Conservation (phyloP, 768 basidiomycete genomes). For the Hericium erinaceus region DNA sequence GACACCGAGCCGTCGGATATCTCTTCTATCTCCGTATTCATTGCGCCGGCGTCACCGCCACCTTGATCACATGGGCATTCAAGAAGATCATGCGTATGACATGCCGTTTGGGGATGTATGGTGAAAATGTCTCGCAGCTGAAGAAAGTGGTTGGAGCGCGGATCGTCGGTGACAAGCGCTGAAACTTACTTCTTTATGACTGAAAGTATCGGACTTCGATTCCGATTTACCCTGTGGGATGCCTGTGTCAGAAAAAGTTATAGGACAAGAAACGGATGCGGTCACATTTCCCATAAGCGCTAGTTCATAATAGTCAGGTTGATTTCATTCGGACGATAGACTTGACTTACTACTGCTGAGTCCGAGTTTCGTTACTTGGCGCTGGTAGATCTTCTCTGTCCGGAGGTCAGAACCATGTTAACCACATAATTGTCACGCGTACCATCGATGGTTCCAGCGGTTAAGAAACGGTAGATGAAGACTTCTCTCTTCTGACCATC, state of each 20-base stretch:
- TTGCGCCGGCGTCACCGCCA: background rate
- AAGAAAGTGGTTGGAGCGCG: constrained; percentile 3
- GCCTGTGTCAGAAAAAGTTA: background rate
- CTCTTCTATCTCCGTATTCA: background rate
- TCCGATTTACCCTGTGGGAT: constrained; percentile 29
- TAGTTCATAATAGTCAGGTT: constrained; percentile 19
- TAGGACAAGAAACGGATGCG: constrained; percentile 6
- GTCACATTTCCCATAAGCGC: constrained; percentile 66
- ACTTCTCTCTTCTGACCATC: constrained; percentile 93
- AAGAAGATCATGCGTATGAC: constrained; percentile 90
- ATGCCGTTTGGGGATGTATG: constrained; percentile 67
- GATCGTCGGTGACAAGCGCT: constrained; percentile 1
- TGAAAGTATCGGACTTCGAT: constrained; percentile 80
- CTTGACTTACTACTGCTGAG: constrained; percentile 67
- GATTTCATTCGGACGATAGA: constrained; percentile 4
- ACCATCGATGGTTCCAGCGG: constrained; percentile 88
- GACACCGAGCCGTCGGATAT: background rate
- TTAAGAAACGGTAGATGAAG: constrained; percentile 81
- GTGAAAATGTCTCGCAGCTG: constrained; percentile 90
- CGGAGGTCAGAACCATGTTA: background rate
- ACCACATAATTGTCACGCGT: background rate
- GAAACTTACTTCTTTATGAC: constrained; percentile 65
- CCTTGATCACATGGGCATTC: constrained; percentile 58
- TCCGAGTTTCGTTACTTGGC: constrained; percentile 91
- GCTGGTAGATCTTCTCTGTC: constrained; percentile 83